Evolutionary conservation across 257 asterid genomes (phyloP).

Genomic region (Perilla frutescens): DNA sequence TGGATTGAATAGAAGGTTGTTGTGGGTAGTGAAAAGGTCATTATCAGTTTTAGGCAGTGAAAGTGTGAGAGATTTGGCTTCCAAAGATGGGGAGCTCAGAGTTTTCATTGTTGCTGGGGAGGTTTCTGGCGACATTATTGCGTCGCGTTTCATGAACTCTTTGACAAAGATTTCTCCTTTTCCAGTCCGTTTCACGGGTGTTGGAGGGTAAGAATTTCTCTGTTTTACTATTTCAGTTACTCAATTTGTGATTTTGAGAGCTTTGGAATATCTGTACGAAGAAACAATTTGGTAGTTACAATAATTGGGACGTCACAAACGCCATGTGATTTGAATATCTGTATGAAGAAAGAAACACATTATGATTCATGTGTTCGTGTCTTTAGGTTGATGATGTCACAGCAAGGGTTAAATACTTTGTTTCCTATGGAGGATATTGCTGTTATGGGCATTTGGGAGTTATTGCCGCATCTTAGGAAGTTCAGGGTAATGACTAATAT

Average conservation of each 20-base stretch:
- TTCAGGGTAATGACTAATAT: constrained; percentile 58
- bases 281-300: constrained; percentile 8
- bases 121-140: constrained; percentile 93
- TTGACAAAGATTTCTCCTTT: constrained; percentile 64
- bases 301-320: neutral
- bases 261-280: neutral
- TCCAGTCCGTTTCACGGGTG: constrained; percentile 80
- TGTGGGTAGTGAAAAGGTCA: constrained; percentile 44
- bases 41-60: constrained; percentile 50
- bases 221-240: neutral
- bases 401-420: constrained; percentile 67
- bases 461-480: constrained; percentile 78
- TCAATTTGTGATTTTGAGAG: neutral
- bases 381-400: constrained; percentile 70
- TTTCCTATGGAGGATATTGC: constrained; percentile 93
- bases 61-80: constrained; percentile 57
- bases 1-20: constrained; percentile 27
- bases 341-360: constrained; percentile 32
- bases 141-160: constrained; percentile 84
- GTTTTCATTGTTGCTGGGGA: constrained; percentile 96
- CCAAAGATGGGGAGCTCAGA: constrained; percentile 85
- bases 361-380: constrained; percentile 10
- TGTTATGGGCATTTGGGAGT: constrained; percentile 95
- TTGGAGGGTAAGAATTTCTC: constrained; percentile 75
- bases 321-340: neutral